phyloP scores from a whole-genome alignment of 2,329 filamentous ascomycete genomes.

The Ophiosphaerella korrae region DNA sequence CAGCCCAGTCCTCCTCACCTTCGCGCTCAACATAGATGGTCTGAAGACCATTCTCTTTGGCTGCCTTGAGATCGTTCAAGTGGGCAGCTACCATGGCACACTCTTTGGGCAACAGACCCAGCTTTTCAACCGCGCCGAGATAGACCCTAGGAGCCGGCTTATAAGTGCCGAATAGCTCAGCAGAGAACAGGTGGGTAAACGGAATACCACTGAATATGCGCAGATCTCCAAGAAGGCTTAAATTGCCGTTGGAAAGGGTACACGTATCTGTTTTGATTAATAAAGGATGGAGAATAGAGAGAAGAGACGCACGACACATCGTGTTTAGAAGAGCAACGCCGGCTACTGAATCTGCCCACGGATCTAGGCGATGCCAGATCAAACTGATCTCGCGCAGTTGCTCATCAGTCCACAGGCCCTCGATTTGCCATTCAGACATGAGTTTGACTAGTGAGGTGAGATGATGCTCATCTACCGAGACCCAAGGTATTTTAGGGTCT shows the following conservation, averaged over 20 bases:
- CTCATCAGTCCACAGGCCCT: conserved; percentile 60
- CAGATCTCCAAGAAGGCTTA: conserved; percentile 69
- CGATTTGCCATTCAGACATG: conserved; percentile 61
- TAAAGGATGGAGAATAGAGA: not conserved
- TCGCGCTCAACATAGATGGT: conserved; percentile 76
- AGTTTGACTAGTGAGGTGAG: conserved; percentile 65
- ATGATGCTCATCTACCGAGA: conserved; percentile 75
- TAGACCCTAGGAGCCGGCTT: conserved; percentile 75
- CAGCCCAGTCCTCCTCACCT: conserved; percentile 67
- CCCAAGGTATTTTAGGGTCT: conserved; percentile 57
- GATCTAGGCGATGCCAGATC: conserved; percentile 73
- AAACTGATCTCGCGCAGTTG: conserved; percentile 55
- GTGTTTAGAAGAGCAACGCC: conserved; percentile 63
- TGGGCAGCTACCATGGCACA: conserved; percentile 82
- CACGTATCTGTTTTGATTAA: conserved; percentile 52
- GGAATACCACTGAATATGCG: conserved; percentile 62
- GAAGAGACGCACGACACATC: conserved; percentile 50
- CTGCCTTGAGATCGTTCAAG: conserved; percentile 69
- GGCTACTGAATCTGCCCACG: conserved; percentile 68
- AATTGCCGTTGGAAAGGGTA: conserved; percentile 78
- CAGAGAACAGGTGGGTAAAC: conserved; percentile 68
- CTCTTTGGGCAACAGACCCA: conserved; percentile 63
- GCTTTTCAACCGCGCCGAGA: conserved; percentile 65
- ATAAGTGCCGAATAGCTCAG: conserved; percentile 74
- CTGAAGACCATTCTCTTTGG: conserved; percentile 66